Evolutionary conservation across 208 protist species (phyloP), one percentile per base, ranked within the genome.

Genomic region (Jaenimonas drosophilae): DNA sequence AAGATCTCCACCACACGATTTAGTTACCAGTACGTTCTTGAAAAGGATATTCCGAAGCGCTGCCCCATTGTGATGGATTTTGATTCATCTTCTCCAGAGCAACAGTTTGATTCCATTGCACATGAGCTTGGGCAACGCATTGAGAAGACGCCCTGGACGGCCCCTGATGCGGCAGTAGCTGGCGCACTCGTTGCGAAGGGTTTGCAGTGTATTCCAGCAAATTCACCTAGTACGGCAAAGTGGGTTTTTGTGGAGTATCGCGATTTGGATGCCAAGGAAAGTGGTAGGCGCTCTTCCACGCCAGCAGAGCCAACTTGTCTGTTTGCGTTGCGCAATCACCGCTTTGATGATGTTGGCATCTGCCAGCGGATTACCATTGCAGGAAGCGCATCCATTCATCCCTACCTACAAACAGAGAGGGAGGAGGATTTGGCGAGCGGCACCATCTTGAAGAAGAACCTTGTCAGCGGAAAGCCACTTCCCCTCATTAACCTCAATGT

Each of bases 181-280:
- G 55, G 53, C 17, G 32, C 68, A 9, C 58, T 88, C 21, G 44
- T 88, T 0, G 73, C 68, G 0, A 73, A 84, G 40, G 79, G 74
- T 1, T 65, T 88, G 21, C 44, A 39, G 33, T 51, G 52, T 24
- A 72, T 88, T 40, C 52, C 71, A 11, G 56, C 49, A n/a, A 81
- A 76, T 54, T 72, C 74, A 21, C 73, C 79, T 5, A 70, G 67
- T 59, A 80, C 68, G 0, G 70, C 67, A 11, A 88, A 88, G 56
- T 88, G 79, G 79, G 84, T 75, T 11, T 79, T 88, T 30, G 69
- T 88, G 23, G 79, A 88, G 57, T 88, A 88, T 55, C 49, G 49
- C n/a, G 58, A 78, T 14, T 49, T 48, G 3, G 54, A 71, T 32
- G 44, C 34, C 7, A 65, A 64, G 37, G 42, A 42, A 7, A 60